phyloP scores from a whole-genome alignment of 2,329 filamentous ascomycete species.

The Pyrenophora tritici-repentis region DNA sequence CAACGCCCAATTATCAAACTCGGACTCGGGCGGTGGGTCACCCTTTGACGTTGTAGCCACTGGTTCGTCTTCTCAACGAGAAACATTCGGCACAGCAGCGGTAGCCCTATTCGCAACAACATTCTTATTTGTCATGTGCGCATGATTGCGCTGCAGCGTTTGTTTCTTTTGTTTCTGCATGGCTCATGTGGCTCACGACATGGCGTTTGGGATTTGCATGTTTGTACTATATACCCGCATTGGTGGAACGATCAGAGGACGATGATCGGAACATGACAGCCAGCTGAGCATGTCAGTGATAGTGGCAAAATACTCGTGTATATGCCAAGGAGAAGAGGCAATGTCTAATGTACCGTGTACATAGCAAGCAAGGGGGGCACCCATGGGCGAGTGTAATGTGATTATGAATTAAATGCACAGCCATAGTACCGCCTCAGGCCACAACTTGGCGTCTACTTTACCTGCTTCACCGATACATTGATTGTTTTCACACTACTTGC shows the following conservation, averaged over 20 bases:
- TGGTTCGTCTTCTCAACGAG: slow-evolving; percentile 23
- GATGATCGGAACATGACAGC: neutral
- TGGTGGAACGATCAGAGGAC: neutral
- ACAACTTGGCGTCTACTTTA: neutral
- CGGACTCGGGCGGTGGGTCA: slow-evolving; percentile 51
- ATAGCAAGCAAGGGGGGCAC: neutral
- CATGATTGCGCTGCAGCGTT: slow-evolving; percentile 4
- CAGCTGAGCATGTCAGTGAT: neutral
- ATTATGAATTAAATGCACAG: slow-evolving; percentile 3
- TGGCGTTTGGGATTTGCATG: slow-evolving; percentile 21
- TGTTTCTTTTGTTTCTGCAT: slow-evolving; percentile 15
- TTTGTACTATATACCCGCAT: slow-evolving; percentile 40
- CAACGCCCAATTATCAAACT: slow-evolving; percentile 41
- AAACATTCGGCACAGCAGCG: slow-evolving; percentile 3
- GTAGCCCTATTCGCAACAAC: slow-evolving; percentile 19
- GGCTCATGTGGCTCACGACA: slow-evolving; percentile 18
- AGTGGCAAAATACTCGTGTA: neutral
- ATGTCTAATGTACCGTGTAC: too few relatives aligned
- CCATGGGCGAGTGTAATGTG: neutral
- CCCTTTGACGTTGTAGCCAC: slow-evolving; percentile 49
- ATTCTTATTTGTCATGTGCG: slow-evolving; percentile 13
- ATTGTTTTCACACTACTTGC: neutral
- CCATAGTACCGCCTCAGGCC: neutral
- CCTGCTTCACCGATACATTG: neutral
- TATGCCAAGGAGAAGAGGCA: too few relatives aligned